These are phyloP conservation scores for Ramalina intermedia DNA, from an alignment of 495 filamentous ascomycete genomes.

Conservation along the genomic window DNA sequence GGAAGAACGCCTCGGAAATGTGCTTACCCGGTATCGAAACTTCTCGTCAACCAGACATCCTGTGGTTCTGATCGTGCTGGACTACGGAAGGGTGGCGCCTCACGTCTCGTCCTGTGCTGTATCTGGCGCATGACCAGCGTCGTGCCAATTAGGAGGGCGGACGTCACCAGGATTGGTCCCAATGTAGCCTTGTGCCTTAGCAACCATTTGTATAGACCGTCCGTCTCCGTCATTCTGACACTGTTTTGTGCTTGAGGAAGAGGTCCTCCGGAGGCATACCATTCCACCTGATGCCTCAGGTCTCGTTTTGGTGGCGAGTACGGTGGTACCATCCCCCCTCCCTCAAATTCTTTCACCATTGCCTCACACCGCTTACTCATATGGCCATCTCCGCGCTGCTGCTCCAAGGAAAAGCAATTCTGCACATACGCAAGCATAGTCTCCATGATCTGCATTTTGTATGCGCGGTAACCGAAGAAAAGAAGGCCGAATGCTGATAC, in stretches of 20 bases:
- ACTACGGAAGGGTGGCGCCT: too few species aligned
- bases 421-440: background rate
- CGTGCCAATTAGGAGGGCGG: too few species aligned
- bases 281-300: too few species aligned
- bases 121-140: too few species aligned
- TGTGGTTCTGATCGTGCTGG: too few species aligned
- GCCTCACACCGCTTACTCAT: background rate
- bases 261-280: background rate
- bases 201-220: background rate
- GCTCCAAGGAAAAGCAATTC: background rate
- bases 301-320: background rate
- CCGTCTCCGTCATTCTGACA: background rate
- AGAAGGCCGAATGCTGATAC: conserved; percentile 5
- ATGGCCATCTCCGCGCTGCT: background rate
- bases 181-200: background rate
- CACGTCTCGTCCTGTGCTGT: too few species aligned
- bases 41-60: too few species aligned
- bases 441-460: background rate
- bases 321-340: background rate
- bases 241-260: too few species aligned
- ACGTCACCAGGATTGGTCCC: background rate
- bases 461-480: conserved; percentile 1
- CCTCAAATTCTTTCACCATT: background rate
- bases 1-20: too few species aligned
- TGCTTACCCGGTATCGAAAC: too few species aligned